A percentile compares a stretch with the other conserved stretches of the same genome.
Conservation (phyloP, 768 basidiomycete species). For the Gloeopeniophorella convolvens region DNA sequence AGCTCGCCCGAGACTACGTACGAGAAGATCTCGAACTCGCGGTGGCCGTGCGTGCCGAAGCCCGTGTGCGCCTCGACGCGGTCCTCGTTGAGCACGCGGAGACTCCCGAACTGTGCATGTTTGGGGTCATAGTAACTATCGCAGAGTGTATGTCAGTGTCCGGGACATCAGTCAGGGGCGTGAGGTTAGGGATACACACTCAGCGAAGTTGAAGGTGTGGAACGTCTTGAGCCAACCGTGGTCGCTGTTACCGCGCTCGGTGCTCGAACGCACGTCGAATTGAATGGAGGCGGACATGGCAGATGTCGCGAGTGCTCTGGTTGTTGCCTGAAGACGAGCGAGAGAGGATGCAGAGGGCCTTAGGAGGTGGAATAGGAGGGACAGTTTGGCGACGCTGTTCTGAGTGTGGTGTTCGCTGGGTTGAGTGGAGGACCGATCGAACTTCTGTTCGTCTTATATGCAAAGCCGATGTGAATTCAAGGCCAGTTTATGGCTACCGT, state of each 20-base stretch:
- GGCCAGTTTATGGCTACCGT: neutral
- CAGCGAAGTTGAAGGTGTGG: slow-evolving; percentile 72
- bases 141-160: neutral
- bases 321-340: neutral
- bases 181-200: slow-evolving; percentile 28
- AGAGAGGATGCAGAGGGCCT: neutral
- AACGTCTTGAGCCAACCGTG: slow-evolving; percentile 55
- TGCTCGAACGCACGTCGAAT: slow-evolving; percentile 32
- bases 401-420: no score
- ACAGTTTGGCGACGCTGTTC: neutral
- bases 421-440: no score
- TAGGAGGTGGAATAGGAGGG: neutral
- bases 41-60: slow-evolving; percentile 80
- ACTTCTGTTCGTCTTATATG: neutral
- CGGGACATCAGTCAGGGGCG: neutral
- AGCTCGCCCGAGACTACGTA: slow-evolving; percentile 76
- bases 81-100: slow-evolving; percentile 92
- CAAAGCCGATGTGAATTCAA: neutral
- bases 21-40: slow-evolving; percentile 87
- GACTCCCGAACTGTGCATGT: slow-evolving; percentile 51
- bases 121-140: neutral
- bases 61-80: slow-evolving; percentile 71
- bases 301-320: neutral
- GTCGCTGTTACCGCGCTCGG: slow-evolving; percentile 41
- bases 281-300: slow-evolving; percentile 19